A percentile compares a stretch with the other conserved stretches of the same genome.
phyloP scores from a whole-genome alignment of 2,329 filamentous ascomycete species.

The Tolypocladium endophyticum region DNA sequence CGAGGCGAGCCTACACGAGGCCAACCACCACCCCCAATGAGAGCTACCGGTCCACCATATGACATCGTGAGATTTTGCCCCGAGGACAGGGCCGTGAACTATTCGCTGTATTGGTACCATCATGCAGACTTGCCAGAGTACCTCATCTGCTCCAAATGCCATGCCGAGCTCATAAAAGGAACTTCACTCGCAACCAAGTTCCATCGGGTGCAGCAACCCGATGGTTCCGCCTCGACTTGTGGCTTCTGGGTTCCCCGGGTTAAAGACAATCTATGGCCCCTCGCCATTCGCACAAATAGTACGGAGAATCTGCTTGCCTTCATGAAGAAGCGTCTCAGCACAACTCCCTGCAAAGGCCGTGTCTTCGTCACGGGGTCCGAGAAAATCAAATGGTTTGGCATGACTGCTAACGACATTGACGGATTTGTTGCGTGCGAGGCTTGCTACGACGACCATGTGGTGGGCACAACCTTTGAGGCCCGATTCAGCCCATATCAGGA shows the following conservation, averaged over 20 bases:
- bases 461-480: slow-evolving; percentile 15
- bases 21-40: slow-evolving; percentile 1
- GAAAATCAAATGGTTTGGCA: slow-evolving; percentile 20
- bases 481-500: slow-evolving; percentile 14
- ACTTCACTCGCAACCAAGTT: slow-evolving; percentile 21
- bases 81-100: slow-evolving; percentile 14
- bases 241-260: slow-evolving; percentile 20
- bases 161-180: slow-evolving; percentile 22
- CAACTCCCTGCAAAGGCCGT: slow-evolving; percentile 19
- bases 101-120: slow-evolving; percentile 21
- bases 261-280: slow-evolving; percentile 21
- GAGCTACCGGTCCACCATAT: slow-evolving; percentile 11
- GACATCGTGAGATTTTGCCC: slow-evolving; percentile 18
- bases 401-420: slow-evolving; percentile 15
- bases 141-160: slow-evolving; percentile 29
- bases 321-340: slow-evolving; percentile 12
- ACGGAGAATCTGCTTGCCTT: slow-evolving; percentile 15
- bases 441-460: slow-evolving; percentile 23
- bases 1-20: background rate
- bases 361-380: slow-evolving; percentile 10
- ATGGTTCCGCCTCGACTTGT: slow-evolving; percentile 17
- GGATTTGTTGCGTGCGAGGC: slow-evolving; percentile 26
- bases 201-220: slow-evolving; percentile 11
- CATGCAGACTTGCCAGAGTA: slow-evolving; percentile 16
- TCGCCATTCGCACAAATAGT: slow-evolving; percentile 15